Evolutionary conservation across 768 basidiomycete genomes (phyloP).

Genomic region (Postia placenta): DNA sequence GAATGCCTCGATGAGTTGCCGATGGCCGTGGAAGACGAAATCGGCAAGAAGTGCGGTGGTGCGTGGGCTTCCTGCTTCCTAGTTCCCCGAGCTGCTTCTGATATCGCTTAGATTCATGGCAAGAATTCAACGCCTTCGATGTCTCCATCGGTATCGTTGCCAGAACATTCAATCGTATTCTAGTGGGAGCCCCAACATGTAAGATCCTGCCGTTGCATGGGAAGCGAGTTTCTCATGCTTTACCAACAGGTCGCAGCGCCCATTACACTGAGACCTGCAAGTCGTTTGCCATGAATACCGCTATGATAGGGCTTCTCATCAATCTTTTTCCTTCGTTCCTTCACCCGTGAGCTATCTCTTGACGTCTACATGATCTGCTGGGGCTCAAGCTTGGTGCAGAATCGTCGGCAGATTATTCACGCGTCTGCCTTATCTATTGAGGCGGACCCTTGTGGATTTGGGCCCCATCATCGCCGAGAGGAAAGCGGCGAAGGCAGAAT

Average conservation of each 20-base stretch:
- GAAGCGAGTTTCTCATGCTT: not conserved
- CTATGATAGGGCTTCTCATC: not conserved
- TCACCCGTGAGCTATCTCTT: not conserved
- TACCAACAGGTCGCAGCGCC: not conserved
- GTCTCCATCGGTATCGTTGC: not conserved
- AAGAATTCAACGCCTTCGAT: conserved; percentile 3
- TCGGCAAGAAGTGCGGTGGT: conserved; percentile 1
- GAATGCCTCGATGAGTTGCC: conserved; percentile 1
- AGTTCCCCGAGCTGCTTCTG: not conserved
- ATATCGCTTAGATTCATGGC: conserved; percentile 1
- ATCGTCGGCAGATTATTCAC: conserved; percentile 4
- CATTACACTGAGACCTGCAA: conserved; percentile 1
- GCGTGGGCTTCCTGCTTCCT: not conserved
- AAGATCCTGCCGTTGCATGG: not conserved
- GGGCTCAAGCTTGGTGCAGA: not conserved
- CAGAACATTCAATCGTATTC: conserved; percentile 2
- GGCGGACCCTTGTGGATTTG: not conserved
- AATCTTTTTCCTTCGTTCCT: conserved; percentile 4
- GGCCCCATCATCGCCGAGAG: not conserved
- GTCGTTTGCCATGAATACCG: not conserved
- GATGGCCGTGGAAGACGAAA: not conserved
- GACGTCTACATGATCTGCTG: not conserved
- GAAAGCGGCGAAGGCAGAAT: not conserved
- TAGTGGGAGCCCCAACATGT: conserved; percentile 2
- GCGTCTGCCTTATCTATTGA: not conserved